Evolutionary conservation across 2,329 filamentous ascomycete genomes (phyloP), one percentile per base, ranked within the genome.

Genomic region (Aspergillus aculeatinus): DNA sequence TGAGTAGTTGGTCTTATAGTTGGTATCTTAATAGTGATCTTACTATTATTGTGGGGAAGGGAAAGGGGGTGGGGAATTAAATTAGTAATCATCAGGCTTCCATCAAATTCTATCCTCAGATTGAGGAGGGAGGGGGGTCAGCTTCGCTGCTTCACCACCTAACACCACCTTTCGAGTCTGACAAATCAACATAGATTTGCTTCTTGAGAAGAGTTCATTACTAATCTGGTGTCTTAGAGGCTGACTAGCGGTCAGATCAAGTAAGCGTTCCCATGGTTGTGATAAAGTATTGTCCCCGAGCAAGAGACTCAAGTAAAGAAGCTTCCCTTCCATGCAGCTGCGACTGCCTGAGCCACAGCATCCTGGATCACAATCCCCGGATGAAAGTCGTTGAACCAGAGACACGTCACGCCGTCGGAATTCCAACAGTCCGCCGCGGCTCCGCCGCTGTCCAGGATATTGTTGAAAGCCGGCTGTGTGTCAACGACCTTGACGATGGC

Each of bases 301-400:
- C 27, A 29, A 9, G 27, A 10, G 9, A 10, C 27, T 3, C 70
- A 70, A 19, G 70, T 68, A 48, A 67, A 72, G 58, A 72, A 68
- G 55, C 67, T 64, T 0, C 70, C 70, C 29, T 25, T 49, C 60
- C 58, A 58, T 2, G 58, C 60, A 6, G 27, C 44, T 12, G 58
- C 60, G n/a, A 62, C 58, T 1, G 57, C 60, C 54, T 44, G 54
- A 2, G 60, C 58, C 51, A 60, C 58, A 5, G 54, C 53, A 44
- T 62, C 47, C 23, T 62, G 60, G 23, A 62, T 62, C 3, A 33
- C 58, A 19, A 62, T 21, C 4, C 58, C 58, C 1, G 60, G 60
- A 7, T 62, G 60, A 44, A 57, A 62, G 29, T 62, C 58, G 47
- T 62, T 60, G n/a, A 62, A 62, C 60, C 60, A 62, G 3, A 62